A percentile compares a stretch with the other conserved stretches of the same genome.
phyloP scores from a whole-genome alignment of 306 rosid genomes.

The Cicer bijugum region DNA sequence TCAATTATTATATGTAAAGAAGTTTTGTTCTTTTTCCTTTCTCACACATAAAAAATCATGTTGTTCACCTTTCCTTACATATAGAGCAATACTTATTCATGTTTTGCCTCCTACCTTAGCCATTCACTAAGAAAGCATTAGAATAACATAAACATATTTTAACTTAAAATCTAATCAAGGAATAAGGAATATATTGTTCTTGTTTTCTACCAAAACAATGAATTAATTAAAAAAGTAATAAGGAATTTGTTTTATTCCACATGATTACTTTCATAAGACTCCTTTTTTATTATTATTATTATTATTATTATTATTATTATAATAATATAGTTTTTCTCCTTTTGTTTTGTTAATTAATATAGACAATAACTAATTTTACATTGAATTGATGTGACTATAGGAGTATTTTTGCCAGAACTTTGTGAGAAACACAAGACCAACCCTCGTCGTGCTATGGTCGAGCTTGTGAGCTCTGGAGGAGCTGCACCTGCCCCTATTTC shows the following conservation, averaged over 20 bases:
- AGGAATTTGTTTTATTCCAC: not conserved
- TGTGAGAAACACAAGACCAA: constrained; percentile 59
- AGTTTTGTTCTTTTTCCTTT: not conserved
- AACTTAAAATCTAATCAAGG: constrained; percentile 44
- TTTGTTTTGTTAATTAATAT: not conserved
- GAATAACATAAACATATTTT: constrained; percentile 19
- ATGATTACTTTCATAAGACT: constrained; percentile 3
- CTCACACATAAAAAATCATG: not conserved
- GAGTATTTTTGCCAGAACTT: constrained; percentile 71
- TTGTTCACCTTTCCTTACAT: constrained; percentile 26
- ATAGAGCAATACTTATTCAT: constrained; percentile 30
- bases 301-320: too few species aligned
- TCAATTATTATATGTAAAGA: not conserved
- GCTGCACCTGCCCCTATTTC: constrained; percentile 45
- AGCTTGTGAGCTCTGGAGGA: constrained; percentile 69
- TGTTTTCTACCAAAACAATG: constrained; percentile 17
- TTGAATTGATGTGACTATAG: constrained; percentile 46
- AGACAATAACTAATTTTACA: not conserved
- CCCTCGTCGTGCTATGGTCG: constrained; percentile 73
- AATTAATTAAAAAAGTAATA: not conserved
- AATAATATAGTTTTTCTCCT: not conserved
- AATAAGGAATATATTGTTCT: constrained; percentile 38
- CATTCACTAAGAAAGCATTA: constrained; percentile 31
- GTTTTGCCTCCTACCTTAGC: constrained; percentile 24
- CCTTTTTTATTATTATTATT: not conserved